These are phyloP conservation scores for Elymus sibiricus DNA, from an alignment of 176 grass and related monocot genomes.

Conservation along the genomic window DNA sequence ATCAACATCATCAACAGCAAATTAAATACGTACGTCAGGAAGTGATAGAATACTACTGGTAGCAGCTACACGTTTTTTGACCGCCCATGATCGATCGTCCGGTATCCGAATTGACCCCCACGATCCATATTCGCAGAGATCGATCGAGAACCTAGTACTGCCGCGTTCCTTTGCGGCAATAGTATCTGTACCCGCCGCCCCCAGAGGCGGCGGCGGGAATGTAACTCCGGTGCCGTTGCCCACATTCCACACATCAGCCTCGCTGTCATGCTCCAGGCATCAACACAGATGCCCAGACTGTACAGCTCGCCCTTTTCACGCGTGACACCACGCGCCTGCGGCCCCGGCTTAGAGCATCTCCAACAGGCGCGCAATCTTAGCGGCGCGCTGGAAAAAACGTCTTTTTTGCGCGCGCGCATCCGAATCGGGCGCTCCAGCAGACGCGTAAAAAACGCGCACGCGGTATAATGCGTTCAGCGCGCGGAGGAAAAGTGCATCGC, in stretches of 20 bases:
- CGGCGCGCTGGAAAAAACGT: too few species aligned
- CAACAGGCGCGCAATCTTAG: too few species aligned
- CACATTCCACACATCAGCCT: background rate
- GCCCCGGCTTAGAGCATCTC: background rate
- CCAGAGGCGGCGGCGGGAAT: background rate
- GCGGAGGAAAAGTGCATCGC: too few species aligned
- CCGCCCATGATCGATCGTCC: background rate
- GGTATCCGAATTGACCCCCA: background rate
- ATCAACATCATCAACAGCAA: background rate
- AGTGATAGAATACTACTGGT: background rate
- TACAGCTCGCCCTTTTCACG: conserved; percentile 20
- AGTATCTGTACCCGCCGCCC: background rate
- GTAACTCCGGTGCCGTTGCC: background rate
- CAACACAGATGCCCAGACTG: background rate
- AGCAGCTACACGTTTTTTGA: background rate
- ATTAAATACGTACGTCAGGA: background rate
- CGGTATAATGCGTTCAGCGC: too few species aligned
- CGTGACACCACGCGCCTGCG: background rate
- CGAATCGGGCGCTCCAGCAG: too few species aligned
- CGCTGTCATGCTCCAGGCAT: conserved; percentile 24
- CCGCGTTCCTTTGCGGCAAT: background rate
- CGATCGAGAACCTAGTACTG: conserved; percentile 22
- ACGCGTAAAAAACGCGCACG: too few species aligned
- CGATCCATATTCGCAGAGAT: background rate
- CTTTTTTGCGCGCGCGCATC: too few species aligned